Conservation (phyloP, 1,139 yeast genomes). For the Debaryomyces udenii region DNA sequence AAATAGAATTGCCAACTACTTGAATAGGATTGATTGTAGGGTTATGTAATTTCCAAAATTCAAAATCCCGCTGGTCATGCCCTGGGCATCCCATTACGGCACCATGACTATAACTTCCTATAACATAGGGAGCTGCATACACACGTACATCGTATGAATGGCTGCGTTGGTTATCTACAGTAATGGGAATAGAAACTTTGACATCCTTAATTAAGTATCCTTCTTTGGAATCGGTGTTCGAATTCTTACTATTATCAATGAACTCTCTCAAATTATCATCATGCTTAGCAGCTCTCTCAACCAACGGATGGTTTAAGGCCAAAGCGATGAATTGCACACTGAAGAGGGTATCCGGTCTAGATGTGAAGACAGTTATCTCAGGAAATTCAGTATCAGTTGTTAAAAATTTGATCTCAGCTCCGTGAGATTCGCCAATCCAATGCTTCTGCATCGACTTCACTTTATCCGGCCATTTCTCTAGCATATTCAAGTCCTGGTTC, state of each 20-base stretch:
- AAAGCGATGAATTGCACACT: slow-evolving; percentile 84
- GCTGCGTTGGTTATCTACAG: slow-evolving; percentile 24
- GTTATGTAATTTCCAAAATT: slow-evolving; percentile 71
- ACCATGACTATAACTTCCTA: slow-evolving; percentile 81
- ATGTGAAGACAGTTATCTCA: slow-evolving; percentile 65
- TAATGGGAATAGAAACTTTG: slow-evolving; percentile 64
- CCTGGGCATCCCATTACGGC: slow-evolving; percentile 99
- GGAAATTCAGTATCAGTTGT: slow-evolving; percentile 20
- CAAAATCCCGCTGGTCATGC: slow-evolving; percentile 82
- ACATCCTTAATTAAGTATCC: slow-evolving; percentile 59
- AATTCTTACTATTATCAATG: slow-evolving; percentile 38
- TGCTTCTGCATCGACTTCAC: slow-evolving; percentile 89
- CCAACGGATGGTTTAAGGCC: slow-evolving; percentile 70
- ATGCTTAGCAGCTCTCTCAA: slow-evolving; percentile 32
- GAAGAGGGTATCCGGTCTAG: slow-evolving; percentile 85
- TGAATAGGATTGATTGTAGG: slow-evolving; percentile 45
- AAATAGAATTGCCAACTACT: slow-evolving; percentile 41
- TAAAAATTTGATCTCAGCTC: slow-evolving; percentile 67
- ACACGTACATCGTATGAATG: slow-evolving; percentile 57
- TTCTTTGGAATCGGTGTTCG: slow-evolving; percentile 56
- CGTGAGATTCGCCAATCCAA: slow-evolving; percentile 91
- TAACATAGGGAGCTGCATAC: slow-evolving; percentile 87
- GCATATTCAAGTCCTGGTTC: slow-evolving; percentile 58
- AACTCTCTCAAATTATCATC: slow-evolving; percentile 51
- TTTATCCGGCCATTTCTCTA: slow-evolving; percentile 82